Evolutionary conservation across 2,329 filamentous ascomycete species (phyloP), one percentile per base, ranked within the genome.

Genomic region (Fusarium piperis): DNA sequence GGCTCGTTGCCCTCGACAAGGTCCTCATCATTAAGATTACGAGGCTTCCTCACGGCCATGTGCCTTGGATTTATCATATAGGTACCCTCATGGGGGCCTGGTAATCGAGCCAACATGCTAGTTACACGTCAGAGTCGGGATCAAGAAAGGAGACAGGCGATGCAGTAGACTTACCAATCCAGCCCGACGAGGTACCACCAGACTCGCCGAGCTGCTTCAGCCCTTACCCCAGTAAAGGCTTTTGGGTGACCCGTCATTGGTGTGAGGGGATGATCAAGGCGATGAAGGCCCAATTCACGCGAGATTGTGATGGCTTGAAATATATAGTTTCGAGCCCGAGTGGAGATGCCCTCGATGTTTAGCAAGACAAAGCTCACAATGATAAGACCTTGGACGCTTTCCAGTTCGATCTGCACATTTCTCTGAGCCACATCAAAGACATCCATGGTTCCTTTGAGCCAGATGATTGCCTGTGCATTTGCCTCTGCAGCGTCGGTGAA

Each of bases 151-250:
- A 15, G 3, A 13, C 2, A n/a, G 16, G n/a, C 12, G n/a, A 9
- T 9, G 48, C 7, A 13, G 18, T 15, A 6, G 9, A 51, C 76
- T 70, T 65, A 82, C 83, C 81, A 84, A 65, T 85, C 83, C 6
- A 79, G 81, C 1, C 80, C 75, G 11, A 78, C 78, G 7, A 85
- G 74, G 67, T 84, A 82, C 83, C 83, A 85, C 84, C 83, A 85
- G 4, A 84, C 69, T 51, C 84, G 77, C 18, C 83, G 76, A 41
- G 80, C 83, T 38, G 82, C 78, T 60, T 85, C 84, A 6, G 70
- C 74, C 35, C 76, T 75, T 1, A 80, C 15, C 20, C 76, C 77
- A 3, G 68, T 67, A 20, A 66, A 62, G 18, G 75, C 77, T 9
- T 78, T 72, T 18, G 64, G 36, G 3, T 74, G 73, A 1, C 70